Evolutionary conservation across 495 filamentous ascomycete species (phyloP).

Genomic region (Penicillium chermesinum): DNA sequence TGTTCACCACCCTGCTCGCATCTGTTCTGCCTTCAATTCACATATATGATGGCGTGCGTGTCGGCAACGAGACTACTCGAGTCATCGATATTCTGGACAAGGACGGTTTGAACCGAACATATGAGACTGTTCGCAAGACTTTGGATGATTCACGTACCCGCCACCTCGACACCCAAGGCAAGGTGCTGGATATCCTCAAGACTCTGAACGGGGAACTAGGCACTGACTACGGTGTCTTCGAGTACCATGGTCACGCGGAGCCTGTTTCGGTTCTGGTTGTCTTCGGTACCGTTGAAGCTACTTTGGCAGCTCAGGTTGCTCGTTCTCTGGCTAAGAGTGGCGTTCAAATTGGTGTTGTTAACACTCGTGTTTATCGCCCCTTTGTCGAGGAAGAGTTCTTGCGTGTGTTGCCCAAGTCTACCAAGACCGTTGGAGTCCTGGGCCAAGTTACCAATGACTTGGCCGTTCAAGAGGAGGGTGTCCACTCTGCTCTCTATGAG

Average conservation of each 20-base stretch:
- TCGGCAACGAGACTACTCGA: slow-evolving; percentile 77
- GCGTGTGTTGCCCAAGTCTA: slow-evolving; percentile 66
- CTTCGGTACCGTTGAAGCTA: slow-evolving; percentile 86
- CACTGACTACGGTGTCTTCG: slow-evolving; percentile 85
- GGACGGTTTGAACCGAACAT: slow-evolving; percentile 61
- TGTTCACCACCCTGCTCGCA: slow-evolving; percentile 81
- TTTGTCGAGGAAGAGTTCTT: slow-evolving; percentile 94
- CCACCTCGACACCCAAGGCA: slow-evolving; percentile 67
- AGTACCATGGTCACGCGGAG: slow-evolving; percentile 81
- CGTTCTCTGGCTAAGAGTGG: slow-evolving; percentile 64
- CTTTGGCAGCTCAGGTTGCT: slow-evolving; percentile 78
- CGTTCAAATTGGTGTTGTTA: slow-evolving; percentile 76
- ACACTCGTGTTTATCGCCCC: slow-evolving; percentile 87
- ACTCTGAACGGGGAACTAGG: slow-evolving; percentile 90
- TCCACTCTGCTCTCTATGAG: slow-evolving; percentile 77
- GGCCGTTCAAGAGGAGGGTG: slow-evolving; percentile 57
- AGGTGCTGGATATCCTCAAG: slow-evolving; percentile 66
- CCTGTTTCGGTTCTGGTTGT: slow-evolving; percentile 80
- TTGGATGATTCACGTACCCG: slow-evolving; percentile 58
- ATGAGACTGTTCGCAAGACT: slow-evolving; percentile 60
- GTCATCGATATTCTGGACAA: slow-evolving; percentile 82
- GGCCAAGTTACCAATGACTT: slow-evolving; percentile 56
- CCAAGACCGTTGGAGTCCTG: slow-evolving; percentile 63
- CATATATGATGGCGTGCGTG: slow-evolving; percentile 84
- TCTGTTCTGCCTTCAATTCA: slow-evolving; percentile 79